Base-by-base conservation (phyloP, 768 basidiomycete genomes). In the Tylopilus cervinicoccineus region DNA sequence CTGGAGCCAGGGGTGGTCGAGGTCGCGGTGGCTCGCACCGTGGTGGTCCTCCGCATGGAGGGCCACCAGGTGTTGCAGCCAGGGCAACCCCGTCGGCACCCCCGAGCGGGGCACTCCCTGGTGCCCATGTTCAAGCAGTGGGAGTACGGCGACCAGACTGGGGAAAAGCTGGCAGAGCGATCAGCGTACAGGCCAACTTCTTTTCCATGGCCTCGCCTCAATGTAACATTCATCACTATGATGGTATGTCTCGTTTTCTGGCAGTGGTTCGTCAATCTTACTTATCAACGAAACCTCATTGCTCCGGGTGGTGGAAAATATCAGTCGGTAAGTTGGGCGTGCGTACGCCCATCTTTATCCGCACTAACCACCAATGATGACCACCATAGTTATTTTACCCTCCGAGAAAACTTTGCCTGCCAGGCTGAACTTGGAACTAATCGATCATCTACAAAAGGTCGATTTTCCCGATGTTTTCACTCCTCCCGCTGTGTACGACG, bases 401-500 rank as follows among this genome's bases (percentile, higher is more conserved):
- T 78, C 79, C 0, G 88, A 88, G 54, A 88, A 84, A 65, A 75
- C 72, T 0, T 70, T 87, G 2, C 86, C 89, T 0, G 77, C 78
- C 2, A 70, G 78, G 13, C 65, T 87, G 6, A 90, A 88, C 50
- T 74, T 91, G 72, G 80, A 84, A 13, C 67, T 92, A 10, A 82
- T 92, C 40, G 73, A 74, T 13, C 70, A 70, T 14, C 63, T 92
- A 13, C 90, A 92, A 61, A 71, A 69, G 5, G 62, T 69, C 0
- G 72, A 77, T 5, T 79, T 80, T 2, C 81, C 80, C 0, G 66
- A 76, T n/a, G 70, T 86, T 19, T 92, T 92, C 60, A 86, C 79
- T 3, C 87, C 86, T 10, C 79, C 75, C 13, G 83, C 75, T 16
- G 88, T 80, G 2, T 91, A 89, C 51, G 89, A 91, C 49, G 88